A percentile compares a stretch with the other conserved stretches of the same genome.
Evolutionary conservation across 1,284 basidiomycete species (phyloP).

Genomic region (Leccinum cinnamomeum): DNA sequence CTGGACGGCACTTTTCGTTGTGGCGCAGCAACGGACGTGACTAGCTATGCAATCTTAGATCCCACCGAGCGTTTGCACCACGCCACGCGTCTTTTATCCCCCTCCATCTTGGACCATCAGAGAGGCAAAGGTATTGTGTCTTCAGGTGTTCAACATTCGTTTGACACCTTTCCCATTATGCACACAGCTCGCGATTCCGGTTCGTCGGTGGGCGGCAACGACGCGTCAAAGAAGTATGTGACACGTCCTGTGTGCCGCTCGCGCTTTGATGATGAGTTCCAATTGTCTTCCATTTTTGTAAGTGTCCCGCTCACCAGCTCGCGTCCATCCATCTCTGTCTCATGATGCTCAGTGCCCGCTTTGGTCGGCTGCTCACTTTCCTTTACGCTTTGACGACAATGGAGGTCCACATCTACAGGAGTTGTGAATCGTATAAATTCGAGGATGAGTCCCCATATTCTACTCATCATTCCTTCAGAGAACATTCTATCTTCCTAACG

Average conservation of each 20-base stretch:
- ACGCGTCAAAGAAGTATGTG: background rate
- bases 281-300: constrained; percentile 18
- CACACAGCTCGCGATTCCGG: background rate
- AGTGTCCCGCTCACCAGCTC: background rate
- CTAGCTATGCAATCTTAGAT: background rate
- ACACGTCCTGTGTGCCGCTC: background rate
- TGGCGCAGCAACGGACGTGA: background rate
- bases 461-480: background rate
- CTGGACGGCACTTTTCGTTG: background rate
- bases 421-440: constrained; percentile 19
- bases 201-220: background rate
- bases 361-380: background rate
- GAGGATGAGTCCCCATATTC: background rate
- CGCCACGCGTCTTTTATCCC: constrained; percentile 3
- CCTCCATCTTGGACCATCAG: background rate
- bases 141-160: too few species aligned
- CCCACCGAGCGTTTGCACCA: constrained; percentile 5
- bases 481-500: background rate
- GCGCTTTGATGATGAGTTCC: constrained; percentile 4
- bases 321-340: too few species aligned
- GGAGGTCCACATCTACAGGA: constrained; percentile 3
- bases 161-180: background rate
- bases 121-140: background rate
- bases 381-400: constrained; percentile 26
- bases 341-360: constrained; percentile 3